These are phyloP conservation scores for Yamadazyma aaseri DNA, from an alignment of 1,139 yeast genomes.

Conservation along the genomic window DNA sequence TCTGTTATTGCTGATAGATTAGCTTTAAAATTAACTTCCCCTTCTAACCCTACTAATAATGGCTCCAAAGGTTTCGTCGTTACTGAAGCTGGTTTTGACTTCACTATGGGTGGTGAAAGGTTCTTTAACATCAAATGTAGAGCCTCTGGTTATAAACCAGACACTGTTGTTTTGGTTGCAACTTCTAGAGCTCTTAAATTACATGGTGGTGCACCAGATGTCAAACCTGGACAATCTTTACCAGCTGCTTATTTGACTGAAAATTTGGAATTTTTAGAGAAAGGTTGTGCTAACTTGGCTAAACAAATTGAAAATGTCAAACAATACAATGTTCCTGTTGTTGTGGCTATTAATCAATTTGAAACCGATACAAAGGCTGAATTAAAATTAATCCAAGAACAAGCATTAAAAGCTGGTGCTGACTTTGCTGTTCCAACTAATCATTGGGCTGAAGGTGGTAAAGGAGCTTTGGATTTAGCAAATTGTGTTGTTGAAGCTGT, in stretches of 20 bases:
- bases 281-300: slow-evolving; percentile 71
- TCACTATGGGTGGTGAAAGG: slow-evolving; percentile 88
- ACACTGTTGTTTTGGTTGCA: slow-evolving; percentile 75
- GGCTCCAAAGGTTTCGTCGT: slow-evolving; percentile 64
- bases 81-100: slow-evolving; percentile 85
- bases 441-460: slow-evolving; percentile 84
- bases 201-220: slow-evolving; percentile 85
- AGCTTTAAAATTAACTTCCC: slow-evolving; percentile 63
- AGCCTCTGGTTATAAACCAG: slow-evolving; percentile 69
- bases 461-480: slow-evolving; percentile 69
- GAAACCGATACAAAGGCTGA: slow-evolving; percentile 71
- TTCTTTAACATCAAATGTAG: slow-evolving; percentile 79
- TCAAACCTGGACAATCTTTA: slow-evolving; percentile 75
- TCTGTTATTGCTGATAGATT: slow-evolving; percentile 76
- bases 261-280: slow-evolving; percentile 59
- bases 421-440: slow-evolving; percentile 70
- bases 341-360: slow-evolving; percentile 77
- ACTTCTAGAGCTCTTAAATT: slow-evolving; percentile 77
- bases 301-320: slow-evolving; percentile 73
- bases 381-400: slow-evolving; percentile 57
- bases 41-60: slow-evolving; percentile 43
- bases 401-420: slow-evolving; percentile 73
- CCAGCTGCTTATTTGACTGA: slow-evolving; percentile 68
- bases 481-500: slow-evolving; percentile 66
- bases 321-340: slow-evolving; percentile 72